Evolutionary conservation across 805 yeast species (phyloP), one percentile per base, ranked within the genome.

Genomic region (Lachancea mirantina): DNA sequence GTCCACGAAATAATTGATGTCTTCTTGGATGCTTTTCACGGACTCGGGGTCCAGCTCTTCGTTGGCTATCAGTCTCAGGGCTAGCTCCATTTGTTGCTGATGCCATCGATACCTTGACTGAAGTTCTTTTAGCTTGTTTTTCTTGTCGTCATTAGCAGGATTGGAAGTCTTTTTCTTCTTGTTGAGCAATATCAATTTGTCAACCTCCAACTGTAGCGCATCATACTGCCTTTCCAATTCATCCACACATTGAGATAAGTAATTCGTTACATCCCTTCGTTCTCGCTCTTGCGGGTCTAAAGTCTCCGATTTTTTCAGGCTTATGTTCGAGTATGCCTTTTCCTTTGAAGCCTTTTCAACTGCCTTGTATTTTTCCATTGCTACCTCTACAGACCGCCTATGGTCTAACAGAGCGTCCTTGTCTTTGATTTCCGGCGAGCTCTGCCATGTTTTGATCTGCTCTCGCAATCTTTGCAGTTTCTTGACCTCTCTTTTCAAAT

Each of bases 331-430:
- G 54, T 84, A 89, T 15, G 95, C 96, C 59, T 89, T 89, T 35
- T 94, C 88, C 62, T 89, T 89, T 63, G 85, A 80, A 34, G 82
- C 83, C 59, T 87, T 84, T 60, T 89, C 98, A 43, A 88, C 88
- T 34, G 87, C 95, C 57, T 89, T 92, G 62, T 89, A 89, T 52
- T 87, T 74, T 59, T 89, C 98, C 98, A 89, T 89, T 38, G 94
- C 94, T 42, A 66, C 64, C 43, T 74, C 79, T 35, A 81, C 83
- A 22, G 75, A 58, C 50, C 72, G 65, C 45, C 92, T 67, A 51
- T 87, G 82, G 49, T 89, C 96, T 35, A 81, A 68, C 40, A 84
- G 66, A 11, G 80, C 70, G 50, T 83, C 87, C 57, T 88, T 94
- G 50, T 89, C 94, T 55, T 92, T 87, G 35, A 89, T 84, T 36